phyloP scores from a whole-genome alignment of 495 filamentous ascomycete species.

The Penicillium crystallinum region DNA sequence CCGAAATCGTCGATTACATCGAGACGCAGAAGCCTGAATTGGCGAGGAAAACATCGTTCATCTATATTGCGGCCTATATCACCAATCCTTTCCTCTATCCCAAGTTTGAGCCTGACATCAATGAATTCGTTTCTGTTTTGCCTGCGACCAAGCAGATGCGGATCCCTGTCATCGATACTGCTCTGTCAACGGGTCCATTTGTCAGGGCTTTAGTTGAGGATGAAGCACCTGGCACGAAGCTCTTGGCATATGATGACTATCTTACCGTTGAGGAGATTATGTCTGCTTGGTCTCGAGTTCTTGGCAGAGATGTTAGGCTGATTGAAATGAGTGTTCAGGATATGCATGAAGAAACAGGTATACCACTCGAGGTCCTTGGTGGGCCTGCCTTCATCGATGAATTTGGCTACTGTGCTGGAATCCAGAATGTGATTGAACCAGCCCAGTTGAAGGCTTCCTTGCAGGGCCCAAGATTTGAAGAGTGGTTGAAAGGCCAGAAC shows the following conservation, averaged over 20 bases:
- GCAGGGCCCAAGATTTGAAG: conserved; percentile 25
- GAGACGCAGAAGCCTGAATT: conserved; percentile 19
- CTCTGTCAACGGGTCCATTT: conserved; percentile 34
- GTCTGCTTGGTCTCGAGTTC: conserved; percentile 27
- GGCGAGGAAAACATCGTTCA: conserved; percentile 24
- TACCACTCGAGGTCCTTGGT: conserved; percentile 35
- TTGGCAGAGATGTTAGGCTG: conserved; percentile 25
- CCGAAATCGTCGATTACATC: conserved; percentile 34
- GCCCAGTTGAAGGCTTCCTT: conserved; percentile 25
- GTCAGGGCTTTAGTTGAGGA: conserved; percentile 39
- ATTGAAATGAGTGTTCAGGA: conserved; percentile 23
- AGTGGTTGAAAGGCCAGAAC: conserved; percentile 23
- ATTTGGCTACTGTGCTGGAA: conserved; percentile 37
- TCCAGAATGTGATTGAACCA: conserved; percentile 31
- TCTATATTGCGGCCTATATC: conserved; percentile 30
- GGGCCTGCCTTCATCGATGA: conserved; percentile 31
- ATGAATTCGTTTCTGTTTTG: conserved; percentile 23
- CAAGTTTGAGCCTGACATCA: conserved; percentile 16
- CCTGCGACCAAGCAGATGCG: conserved; percentile 18
- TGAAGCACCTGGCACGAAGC: conserved; percentile 31
- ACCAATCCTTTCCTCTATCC: conserved; percentile 32
- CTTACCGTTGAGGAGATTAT: conserved; percentile 25
- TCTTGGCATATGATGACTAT: conserved; percentile 41
- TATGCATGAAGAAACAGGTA: conserved; percentile 29
- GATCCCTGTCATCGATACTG: conserved; percentile 36